These are phyloP conservation scores for Alternaria incomplexa DNA, from an alignment of 2,329 filamentous ascomycete genomes.

Conservation along the genomic window DNA sequence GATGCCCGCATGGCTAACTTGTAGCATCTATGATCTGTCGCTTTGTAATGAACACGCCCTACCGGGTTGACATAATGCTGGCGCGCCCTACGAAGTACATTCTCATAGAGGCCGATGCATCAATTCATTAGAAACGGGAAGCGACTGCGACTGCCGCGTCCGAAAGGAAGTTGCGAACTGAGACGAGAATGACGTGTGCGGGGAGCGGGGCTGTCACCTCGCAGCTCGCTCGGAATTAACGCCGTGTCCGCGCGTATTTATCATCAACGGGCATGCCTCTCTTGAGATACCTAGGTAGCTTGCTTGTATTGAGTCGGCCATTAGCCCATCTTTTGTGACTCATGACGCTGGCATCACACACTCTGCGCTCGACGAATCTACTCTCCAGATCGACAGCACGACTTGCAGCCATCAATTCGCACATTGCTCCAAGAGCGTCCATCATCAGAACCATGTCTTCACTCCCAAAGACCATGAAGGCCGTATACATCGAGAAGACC, in stretches of 20 bases:
- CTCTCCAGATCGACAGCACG: slow-evolving; percentile 14
- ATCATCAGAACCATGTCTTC: slow-evolving; percentile 50
- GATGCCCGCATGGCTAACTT: neutral
- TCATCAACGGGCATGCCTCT: slow-evolving; percentile 4
- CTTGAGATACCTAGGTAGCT: neutral
- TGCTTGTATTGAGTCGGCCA: neutral
- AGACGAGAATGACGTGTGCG: slow-evolving; percentile 11
- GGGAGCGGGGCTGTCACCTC: slow-evolving; percentile 6
- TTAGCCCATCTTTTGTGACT: neutral
- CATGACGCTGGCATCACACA: slow-evolving; percentile 24
- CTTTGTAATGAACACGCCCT: neutral
- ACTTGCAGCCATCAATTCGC: slow-evolving; percentile 24
- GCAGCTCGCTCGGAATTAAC: slow-evolving; percentile 3
- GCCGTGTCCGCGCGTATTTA: slow-evolving; percentile 6
- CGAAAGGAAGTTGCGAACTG: neutral
- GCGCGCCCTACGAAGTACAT: neutral
- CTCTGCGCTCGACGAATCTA: slow-evolving; percentile 13
- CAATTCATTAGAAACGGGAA: neutral
- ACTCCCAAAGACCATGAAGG: slow-evolving; percentile 73
- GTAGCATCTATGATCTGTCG: neutral
- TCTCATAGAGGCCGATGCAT: neutral
- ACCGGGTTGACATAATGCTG: neutral
- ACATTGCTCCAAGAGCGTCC: slow-evolving; percentile 17
- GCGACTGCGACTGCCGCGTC: neutral
- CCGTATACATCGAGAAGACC: slow-evolving; percentile 72